Conservation (phyloP, 2,329 filamentous ascomycete species). For the Sporothrix globosa region DNA sequence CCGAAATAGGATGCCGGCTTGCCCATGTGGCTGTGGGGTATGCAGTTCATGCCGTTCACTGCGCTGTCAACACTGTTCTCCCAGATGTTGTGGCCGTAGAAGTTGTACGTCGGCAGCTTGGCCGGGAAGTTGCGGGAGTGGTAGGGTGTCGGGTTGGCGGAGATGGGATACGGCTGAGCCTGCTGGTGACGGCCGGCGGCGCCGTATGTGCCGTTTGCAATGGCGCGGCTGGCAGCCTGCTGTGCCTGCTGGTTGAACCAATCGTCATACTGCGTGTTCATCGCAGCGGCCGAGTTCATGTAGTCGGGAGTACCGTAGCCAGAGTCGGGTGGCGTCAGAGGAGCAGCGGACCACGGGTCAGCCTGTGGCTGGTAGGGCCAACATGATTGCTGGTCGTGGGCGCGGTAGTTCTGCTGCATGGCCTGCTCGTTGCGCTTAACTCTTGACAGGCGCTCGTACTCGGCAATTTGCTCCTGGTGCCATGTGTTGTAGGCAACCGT, state of each 20-base stretch:
- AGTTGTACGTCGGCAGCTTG: slow-evolving; percentile 49
- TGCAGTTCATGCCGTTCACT: slow-evolving; percentile 47
- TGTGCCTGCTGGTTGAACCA: slow-evolving; percentile 56
- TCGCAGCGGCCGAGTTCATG: slow-evolving; percentile 57
- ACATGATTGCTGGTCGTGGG: slow-evolving; percentile 47
- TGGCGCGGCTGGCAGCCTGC: slow-evolving; percentile 47
- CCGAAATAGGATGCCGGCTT: slow-evolving; percentile 55
- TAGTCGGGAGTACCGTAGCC: slow-evolving; percentile 66
- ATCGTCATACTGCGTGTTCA: slow-evolving; percentile 60
- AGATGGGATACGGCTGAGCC: slow-evolving; percentile 21
- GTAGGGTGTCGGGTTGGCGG: slow-evolving; percentile 45
- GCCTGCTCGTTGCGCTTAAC: slow-evolving; percentile 48
- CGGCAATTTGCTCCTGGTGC: slow-evolving; percentile 59
- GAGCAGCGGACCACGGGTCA: slow-evolving; percentile 49
- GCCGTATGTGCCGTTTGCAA: slow-evolving; percentile 38
- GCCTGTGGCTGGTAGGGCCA: slow-evolving; percentile 46
- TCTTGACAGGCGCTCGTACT: slow-evolving; percentile 53
- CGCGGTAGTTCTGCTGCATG: slow-evolving; percentile 46
- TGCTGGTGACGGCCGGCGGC: slow-evolving; percentile 39
- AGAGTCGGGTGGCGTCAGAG: slow-evolving; percentile 63
- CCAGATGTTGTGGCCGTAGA: slow-evolving; percentile 55
- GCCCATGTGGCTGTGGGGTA: slow-evolving; percentile 46
- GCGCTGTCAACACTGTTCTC: slow-evolving; percentile 53
- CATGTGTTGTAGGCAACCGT: slow-evolving; percentile 48
- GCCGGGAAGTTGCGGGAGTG: slow-evolving; percentile 49